These are phyloP conservation scores for Debaryomyces sp. DNA, from an alignment of 1,139 yeast genomes.

Conservation along the genomic window DNA sequence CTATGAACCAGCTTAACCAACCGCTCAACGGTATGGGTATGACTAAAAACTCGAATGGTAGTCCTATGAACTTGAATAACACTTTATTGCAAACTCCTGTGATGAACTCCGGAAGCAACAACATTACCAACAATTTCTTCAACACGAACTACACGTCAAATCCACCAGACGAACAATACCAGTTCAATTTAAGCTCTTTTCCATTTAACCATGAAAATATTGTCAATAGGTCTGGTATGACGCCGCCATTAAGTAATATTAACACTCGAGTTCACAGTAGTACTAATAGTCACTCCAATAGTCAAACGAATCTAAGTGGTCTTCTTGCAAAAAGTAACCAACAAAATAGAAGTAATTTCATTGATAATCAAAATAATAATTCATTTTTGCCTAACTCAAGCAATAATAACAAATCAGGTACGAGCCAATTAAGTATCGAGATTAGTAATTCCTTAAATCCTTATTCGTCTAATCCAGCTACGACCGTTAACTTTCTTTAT, in stretches of 20 bases:
- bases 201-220: slow-evolving; percentile 23
- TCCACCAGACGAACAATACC: slow-evolving; percentile 32
- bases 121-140: slow-evolving; percentile 39
- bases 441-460: slow-evolving; percentile 30
- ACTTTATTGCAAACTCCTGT: slow-evolving; percentile 36
- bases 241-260: slow-evolving; percentile 1
- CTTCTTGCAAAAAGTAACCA: slow-evolving; percentile 19
- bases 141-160: slow-evolving; percentile 28
- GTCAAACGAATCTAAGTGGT: slow-evolving; percentile 19
- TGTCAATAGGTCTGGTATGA: slow-evolving; percentile 1
- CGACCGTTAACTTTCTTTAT: slow-evolving; percentile 43
- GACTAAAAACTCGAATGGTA: neutral
- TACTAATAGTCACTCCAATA: slow-evolving; percentile 2
- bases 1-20: neutral
- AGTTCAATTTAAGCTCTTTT: slow-evolving; percentile 41
- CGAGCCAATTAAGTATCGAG: slow-evolving; percentile 19
- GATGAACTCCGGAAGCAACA: slow-evolving; percentile 30
- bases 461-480: slow-evolving; percentile 40
- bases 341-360: slow-evolving; percentile 15
- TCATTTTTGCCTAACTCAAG: neutral
- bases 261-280: neutral
- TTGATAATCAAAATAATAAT: slow-evolving; percentile 15
- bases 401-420: slow-evolving; percentile 14
- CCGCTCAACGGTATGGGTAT: neutral
- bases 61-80: slow-evolving; percentile 17